Conservation (phyloP, 164 flowering plant species). For the Berberis thunbergii region DNA sequence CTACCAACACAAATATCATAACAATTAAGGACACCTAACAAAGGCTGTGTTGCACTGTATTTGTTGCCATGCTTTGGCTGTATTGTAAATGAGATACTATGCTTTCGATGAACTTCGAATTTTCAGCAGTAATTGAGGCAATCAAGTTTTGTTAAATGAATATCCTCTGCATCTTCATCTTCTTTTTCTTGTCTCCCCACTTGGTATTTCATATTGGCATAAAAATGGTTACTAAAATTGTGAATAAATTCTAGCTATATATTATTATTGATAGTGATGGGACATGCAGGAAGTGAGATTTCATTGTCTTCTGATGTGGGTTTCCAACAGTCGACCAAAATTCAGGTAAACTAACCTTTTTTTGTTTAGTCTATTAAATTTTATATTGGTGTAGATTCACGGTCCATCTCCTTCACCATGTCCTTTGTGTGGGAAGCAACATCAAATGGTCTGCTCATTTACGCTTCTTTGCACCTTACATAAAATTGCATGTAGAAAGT, state of each 20-base stretch:
- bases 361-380: slow-evolving; percentile 5
- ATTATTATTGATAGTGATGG: slow-evolving; percentile 11
- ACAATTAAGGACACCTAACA: neutral
- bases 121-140: neutral
- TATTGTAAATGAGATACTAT: neutral
- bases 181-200: neutral
- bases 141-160: neutral
- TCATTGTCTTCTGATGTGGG: slow-evolving; percentile 15
- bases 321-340: slow-evolving; percentile 15
- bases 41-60: slow-evolving; percentile 7
- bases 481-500: no score
- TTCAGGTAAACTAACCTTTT: slow-evolving; percentile 22
- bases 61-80: slow-evolving; percentile 8
- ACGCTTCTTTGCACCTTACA: neutral
- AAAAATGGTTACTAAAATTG: no score
- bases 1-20: slow-evolving; percentile 1
- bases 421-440: slow-evolving; percentile 14
- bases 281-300: slow-evolving; percentile 21
- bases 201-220: no score
- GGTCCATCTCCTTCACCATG: slow-evolving; percentile 20
- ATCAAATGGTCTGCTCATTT: slow-evolving; percentile 15
- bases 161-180: neutral
- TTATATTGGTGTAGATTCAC: slow-evolving; percentile 5
- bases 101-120: neutral
- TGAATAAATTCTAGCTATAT: neutral